These are phyloP conservation scores for Aspergillus texensis DNA, from an alignment of 2,329 filamentous ascomycete genomes.

Conservation along the genomic window DNA sequence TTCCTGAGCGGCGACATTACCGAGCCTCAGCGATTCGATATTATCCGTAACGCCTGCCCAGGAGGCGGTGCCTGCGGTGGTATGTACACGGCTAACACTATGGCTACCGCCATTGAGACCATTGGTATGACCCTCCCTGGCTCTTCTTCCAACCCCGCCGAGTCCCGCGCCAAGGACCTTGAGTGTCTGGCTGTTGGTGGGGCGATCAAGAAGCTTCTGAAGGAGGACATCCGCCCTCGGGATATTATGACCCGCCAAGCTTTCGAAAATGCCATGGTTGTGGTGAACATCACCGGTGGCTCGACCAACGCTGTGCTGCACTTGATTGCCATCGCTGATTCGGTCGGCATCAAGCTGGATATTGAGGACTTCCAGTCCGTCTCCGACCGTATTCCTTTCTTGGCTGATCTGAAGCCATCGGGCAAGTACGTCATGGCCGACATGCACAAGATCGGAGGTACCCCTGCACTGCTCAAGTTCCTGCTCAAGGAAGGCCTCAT, in stretches of 20 bases:
- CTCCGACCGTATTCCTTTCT: conserved; percentile 75
- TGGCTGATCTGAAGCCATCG: conserved; percentile 81
- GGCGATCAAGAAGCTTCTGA: conserved; percentile 73
- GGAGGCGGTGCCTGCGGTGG: conserved; percentile 82
- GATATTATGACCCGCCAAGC: conserved; percentile 80
- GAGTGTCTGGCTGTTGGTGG: conserved; percentile 74
- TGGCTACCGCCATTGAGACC: conserved; percentile 73
- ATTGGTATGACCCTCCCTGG: conserved; percentile 81
- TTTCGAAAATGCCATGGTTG: conserved; percentile 83
- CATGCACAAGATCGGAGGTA: conserved; percentile 59
- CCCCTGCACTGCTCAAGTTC: conserved; percentile 60
- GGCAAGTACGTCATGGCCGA: conserved; percentile 66
- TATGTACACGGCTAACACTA: conserved; percentile 80
- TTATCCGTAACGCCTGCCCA: conserved; percentile 88
- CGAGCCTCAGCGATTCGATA: conserved; percentile 89
- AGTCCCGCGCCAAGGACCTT: conserved; percentile 68
- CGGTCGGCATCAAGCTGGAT: conserved; percentile 77
- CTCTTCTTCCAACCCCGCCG: conserved; percentile 77
- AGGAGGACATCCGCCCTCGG: conserved; percentile 73
- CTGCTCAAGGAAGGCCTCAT: conserved; percentile 61
- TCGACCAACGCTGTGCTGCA: conserved; percentile 87
- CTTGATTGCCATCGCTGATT: conserved; percentile 80
- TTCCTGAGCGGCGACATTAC: conserved; percentile 89
- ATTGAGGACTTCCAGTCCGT: conserved; percentile 86
- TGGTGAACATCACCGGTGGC: conserved; percentile 80